phyloP scores from a whole-genome alignment of 768 basidiomycete genomes.

The Gautieria morchelliformis region DNA sequence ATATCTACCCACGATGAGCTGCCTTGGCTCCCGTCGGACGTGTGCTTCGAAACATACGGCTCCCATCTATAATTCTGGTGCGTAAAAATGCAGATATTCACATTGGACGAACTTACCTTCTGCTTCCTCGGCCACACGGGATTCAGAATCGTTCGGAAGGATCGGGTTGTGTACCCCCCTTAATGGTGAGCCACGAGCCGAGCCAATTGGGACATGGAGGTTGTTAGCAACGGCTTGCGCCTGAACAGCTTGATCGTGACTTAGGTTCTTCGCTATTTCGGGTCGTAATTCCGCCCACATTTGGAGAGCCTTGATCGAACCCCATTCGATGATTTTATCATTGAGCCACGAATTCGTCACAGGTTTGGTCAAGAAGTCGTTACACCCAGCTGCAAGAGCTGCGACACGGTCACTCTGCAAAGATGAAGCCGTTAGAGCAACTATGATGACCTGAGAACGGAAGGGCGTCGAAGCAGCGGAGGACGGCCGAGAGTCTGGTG shows the following conservation, averaged over 20 bases:
- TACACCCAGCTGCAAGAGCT: constrained; percentile 97
- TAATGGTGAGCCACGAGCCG: not conserved
- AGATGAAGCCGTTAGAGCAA: constrained; percentile 95
- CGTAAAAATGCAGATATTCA: not conserved
- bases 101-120: not conserved
- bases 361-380: constrained; percentile 97
- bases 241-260: constrained; percentile 36
- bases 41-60: not conserved
- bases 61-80: not conserved
- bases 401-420: constrained; percentile 92
- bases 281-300: constrained; percentile 85
- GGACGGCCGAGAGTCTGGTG: constrained; percentile 29
- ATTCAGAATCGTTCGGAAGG: not conserved
- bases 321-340: constrained; percentile 99
- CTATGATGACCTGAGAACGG: constrained; percentile 93
- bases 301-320: constrained; percentile 88
- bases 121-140: not conserved
- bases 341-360: constrained; percentile 93
- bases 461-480: constrained; percentile 47
- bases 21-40: not conserved
- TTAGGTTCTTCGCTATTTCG: constrained; percentile 40
- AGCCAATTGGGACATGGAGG: constrained; percentile 39
- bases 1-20: not conserved
- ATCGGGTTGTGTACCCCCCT: not conserved
- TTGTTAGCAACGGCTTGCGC: constrained; percentile 38